Percentiles rank a stretch among this genome's conserved stretches.
Evolutionary conservation across 805 yeast species (phyloP).

Genomic region (Phaffomyces opuntiae): DNA sequence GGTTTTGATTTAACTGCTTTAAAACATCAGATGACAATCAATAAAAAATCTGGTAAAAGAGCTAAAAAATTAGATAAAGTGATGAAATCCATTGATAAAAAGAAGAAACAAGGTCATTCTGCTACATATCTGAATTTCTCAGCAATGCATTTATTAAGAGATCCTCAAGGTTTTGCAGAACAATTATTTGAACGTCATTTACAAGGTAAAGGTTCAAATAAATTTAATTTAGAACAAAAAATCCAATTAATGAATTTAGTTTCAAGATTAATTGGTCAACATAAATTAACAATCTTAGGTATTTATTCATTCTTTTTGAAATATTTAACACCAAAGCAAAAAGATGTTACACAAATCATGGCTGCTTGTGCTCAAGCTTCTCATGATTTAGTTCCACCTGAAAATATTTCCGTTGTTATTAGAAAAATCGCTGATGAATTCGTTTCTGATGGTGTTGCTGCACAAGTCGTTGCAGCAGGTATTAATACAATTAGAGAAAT

Average conservation of each 20-base stretch:
- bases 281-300: conserved; percentile 85
- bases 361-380: conserved; percentile 97
- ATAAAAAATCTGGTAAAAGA: conserved; percentile 75
- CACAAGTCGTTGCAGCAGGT: conserved; percentile 98
- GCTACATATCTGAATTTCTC: conserved; percentile 81
- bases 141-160: conserved; percentile 89
- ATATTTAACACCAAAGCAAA: conserved; percentile 89
- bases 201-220: conserved; percentile 59
- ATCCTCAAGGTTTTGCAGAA: conserved; percentile 98
- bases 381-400: conserved; percentile 97
- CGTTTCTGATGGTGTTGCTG: conserved; percentile 96
- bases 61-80: conserved; percentile 77
- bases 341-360: conserved; percentile 90
- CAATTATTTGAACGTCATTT: conserved; percentile 66
- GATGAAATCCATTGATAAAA: conserved; percentile 59
- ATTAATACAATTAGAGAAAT: conserved; percentile 92
- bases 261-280: conserved; percentile 89
- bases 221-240: conserved; percentile 80
- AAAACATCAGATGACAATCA: conserved; percentile 75
- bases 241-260: conserved; percentile 81
- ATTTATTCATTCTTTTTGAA: conserved; percentile 83
- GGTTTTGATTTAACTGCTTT: conserved; percentile 67
- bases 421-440: conserved; percentile 95
- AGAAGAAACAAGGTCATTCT: conserved; percentile 47
- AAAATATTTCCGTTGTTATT: conserved; percentile 68